These are phyloP conservation scores for Perkinsus olseni DNA, from an alignment of 169 alveolate species.

Conservation along the genomic window DNA sequence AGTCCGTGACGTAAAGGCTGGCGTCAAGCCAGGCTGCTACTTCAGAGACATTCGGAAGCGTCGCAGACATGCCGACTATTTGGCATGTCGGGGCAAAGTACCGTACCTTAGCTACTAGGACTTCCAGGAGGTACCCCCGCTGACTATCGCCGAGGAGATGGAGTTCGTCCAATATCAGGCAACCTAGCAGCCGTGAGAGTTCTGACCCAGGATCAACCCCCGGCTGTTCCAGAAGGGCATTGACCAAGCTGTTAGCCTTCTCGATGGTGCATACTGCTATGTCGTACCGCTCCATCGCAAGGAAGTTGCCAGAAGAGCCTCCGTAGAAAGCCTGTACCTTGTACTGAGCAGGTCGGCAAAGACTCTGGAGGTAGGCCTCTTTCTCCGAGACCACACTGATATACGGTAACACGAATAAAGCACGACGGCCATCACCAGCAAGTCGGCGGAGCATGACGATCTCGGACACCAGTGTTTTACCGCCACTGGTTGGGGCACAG, in stretches of 20 bases:
- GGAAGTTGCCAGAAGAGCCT: constrained; percentile 17
- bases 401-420: constrained; percentile 58
- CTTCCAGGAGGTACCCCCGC: constrained; percentile 57
- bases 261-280: constrained; percentile 65
- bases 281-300: constrained; percentile 38
- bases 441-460: constrained; percentile 40
- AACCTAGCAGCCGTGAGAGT: constrained; percentile 19
- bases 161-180: constrained; percentile 56
- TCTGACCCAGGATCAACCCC: too few species aligned
- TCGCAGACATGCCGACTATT: constrained; percentile 68
- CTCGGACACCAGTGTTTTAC: constrained; percentile 68
- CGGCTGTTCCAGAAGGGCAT: constrained; percentile 14
- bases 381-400: constrained; percentile 59
- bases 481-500: constrained; percentile 75
- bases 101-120: constrained; percentile 17
- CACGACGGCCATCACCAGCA: constrained; percentile 37
- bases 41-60: constrained; percentile 52
- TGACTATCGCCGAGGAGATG: constrained; percentile 56
- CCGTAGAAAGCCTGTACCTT: constrained; percentile 6
- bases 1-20: constrained; percentile 48
- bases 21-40: constrained; percentile 59
- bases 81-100: constrained; percentile 28
- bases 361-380: constrained; percentile 30
- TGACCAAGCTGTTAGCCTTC: constrained; percentile 54
- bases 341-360: not conserved